Evolutionary conservation across 805 yeast species (phyloP), one percentile per base, ranked within the genome.

Genomic region (Candida cerambycidarum): DNA sequence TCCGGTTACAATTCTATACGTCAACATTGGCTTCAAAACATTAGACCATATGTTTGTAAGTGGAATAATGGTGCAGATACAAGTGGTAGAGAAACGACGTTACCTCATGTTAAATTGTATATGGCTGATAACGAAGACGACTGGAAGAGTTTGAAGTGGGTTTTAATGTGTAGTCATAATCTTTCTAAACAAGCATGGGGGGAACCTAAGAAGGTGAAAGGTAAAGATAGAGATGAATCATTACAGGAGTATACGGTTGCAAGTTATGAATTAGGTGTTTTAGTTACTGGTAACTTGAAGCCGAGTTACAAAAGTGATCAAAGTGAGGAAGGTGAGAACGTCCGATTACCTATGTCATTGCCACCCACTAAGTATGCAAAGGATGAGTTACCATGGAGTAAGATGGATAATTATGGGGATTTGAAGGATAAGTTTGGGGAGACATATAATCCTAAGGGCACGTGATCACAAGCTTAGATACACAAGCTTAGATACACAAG

Each of bases 161-260:
- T 82, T 14, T 58, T 85, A 30, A 68, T 85, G 56, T 85, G 93
- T 0, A 82, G 89, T 37, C 85, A 88, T 24, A 88, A 88, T 55
- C 54, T 86, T 31, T 82, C 90, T 24, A 78, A 78, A 42, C 84
- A 79, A 46, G 96, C 95, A 1, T 88, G 96, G 96, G 96, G 96
- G 63, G 47, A 39, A 13, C 31, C 25, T n/a, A 24, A 16, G 12
- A n/a, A 30, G 28, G 9, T 3, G 38, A 13, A 5, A 10, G 41
- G 27, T 55, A 35, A 32, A 42, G 32, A 32, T 28, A 1, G 54
- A 57, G 41, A 48, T 64, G 3, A 25, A 30, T 3, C 44, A 45
- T 14, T 67, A 21, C 21, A 23, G 2, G 38, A 34, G 38, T 34
- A 58, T 44, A 55, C 57, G 7, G 57, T 69, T 1, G 45, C 65